Percentiles rank a stretch among this genome's conserved stretches.
phyloP scores from a whole-genome alignment of 768 basidiomycete species.

The Lactarius tabidus region DNA sequence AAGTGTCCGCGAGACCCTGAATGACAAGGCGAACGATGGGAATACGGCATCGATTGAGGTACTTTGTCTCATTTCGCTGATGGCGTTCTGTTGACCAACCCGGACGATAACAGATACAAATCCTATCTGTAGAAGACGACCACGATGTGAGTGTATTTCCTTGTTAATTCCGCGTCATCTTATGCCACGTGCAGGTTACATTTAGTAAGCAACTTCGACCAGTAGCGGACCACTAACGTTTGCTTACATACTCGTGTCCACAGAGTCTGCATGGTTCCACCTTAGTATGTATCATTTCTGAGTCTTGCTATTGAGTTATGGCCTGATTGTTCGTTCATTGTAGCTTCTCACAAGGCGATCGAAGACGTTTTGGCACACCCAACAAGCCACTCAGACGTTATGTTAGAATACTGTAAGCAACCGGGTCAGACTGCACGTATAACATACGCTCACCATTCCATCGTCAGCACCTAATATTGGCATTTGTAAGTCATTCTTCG shows the following conservation, averaged over 20 bases:
- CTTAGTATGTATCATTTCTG: background rate
- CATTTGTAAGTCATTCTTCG: conserved; percentile 1
- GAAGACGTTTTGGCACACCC: conserved; percentile 2
- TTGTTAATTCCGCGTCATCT: background rate
- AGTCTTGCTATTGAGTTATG: background rate
- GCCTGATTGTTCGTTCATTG: background rate
- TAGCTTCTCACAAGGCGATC: conserved; percentile 2
- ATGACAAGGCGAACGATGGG: conserved; percentile 4
- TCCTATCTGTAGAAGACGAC: conserved; percentile 11
- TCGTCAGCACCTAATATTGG: conserved; percentile 11
- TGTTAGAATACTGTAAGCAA: conserved; percentile 4
- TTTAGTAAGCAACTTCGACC: conserved; percentile 2
- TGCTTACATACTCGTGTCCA: background rate
- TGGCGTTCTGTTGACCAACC: background rate
- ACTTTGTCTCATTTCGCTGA: background rate
- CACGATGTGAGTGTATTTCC: conserved; percentile 1
- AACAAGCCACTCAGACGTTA: background rate
- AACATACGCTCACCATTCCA: background rate
- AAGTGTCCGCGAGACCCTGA: conserved; percentile 4
- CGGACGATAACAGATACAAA: background rate
- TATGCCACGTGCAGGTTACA: conserved; percentile 1
- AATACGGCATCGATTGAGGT: conserved; percentile 9
- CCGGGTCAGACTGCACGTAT: too few relatives aligned
- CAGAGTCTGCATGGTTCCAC: conserved; percentile 13
- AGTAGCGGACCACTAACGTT: background rate